phyloP scores from a whole-genome alignment of 2,329 filamentous ascomycete species.

The Cladophialophora exuberans region DNA sequence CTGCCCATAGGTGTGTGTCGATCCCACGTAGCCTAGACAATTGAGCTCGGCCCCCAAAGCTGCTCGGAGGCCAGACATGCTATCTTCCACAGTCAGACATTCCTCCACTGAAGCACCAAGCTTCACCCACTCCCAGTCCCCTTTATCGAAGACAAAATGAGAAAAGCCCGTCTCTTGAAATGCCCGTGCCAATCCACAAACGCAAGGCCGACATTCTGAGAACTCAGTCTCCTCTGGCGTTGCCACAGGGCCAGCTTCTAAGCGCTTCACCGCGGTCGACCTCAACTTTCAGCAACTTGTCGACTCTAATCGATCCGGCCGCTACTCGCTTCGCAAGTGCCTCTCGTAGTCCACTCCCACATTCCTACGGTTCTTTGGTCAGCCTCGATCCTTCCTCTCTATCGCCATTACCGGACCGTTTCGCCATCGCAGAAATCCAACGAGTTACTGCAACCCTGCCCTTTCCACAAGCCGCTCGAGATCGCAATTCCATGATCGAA shows the following conservation, averaged over 20 bases:
- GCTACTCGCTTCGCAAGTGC: too few species aligned
- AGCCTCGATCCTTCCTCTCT: slow-evolving; percentile 20
- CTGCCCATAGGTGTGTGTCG: slow-evolving; percentile 65
- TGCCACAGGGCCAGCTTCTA: not conserved
- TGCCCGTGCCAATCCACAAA: slow-evolving; percentile 2
- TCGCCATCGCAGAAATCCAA: slow-evolving; percentile 23
- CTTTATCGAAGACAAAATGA: too few species aligned
- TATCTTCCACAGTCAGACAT: slow-evolving; percentile 84
- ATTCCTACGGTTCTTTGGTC: slow-evolving; percentile 12
- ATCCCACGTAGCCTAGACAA: slow-evolving; percentile 82
- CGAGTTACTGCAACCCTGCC: not conserved
- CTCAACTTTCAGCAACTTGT: not conserved
- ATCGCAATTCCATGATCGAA: slow-evolving; percentile 1
- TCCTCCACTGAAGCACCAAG: slow-evolving; percentile 72
- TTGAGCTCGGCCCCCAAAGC: slow-evolving; percentile 77
- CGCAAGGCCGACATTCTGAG: slow-evolving; percentile 1
- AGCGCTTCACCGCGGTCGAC: not conserved
- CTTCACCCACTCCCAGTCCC: too few species aligned
- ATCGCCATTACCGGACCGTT: slow-evolving; percentile 9
- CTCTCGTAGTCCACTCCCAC: slow-evolving; percentile 1
- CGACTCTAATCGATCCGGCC: too few species aligned
- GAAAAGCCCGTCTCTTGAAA: not conserved
- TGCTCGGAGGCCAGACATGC: slow-evolving; percentile 79
- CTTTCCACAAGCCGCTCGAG: not conserved
- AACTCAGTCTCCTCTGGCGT: not conserved